Evolutionary conservation across 345 rosid species (phyloP), one percentile per base, ranked within the genome.

Genomic region (Syzygium oleosum): DNA sequence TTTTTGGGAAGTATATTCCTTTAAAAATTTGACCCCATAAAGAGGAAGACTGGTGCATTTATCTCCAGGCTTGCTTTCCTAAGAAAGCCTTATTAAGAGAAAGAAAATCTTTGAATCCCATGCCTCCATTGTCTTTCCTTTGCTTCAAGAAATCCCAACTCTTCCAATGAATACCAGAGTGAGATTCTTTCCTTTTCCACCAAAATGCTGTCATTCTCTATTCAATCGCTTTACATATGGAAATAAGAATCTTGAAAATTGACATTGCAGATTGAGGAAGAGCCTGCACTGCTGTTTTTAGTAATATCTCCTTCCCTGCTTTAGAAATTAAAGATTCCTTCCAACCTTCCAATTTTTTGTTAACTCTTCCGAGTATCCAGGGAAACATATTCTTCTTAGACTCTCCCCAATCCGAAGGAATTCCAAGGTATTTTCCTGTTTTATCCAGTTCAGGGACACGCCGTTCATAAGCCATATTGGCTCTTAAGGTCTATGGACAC

Each of bases 181-280:
- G 27, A 55, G 1, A 55, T 0, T 55, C 59, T 55, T 4, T 22
- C 0, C 59, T 55, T 55, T 55, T 55, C 59, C 59, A 21, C 59
- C 22, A 55, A 55, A 55, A 55, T 22, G 27, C 27, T 55, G 27
- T 11, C 59, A 22, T 55, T 1, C 27, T 0, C 0, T 55, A 25
- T 55, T 55, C 27, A 21, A 22, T 55, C 27, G 0, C 59, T 55
- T 55, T 55, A 9, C 59, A 9, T 55, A 55, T 55, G 59, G 2
- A 55, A 22, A 22, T 0, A 0, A 4, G 59, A 8, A 0, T 8
- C 25, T 55, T 55, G 2, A 55, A 55, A 0, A 55, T 3, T 22
- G 12, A 22, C 59, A 55, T 55, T 55, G 59, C 27, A 55, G 22
- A 9, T 22, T 55, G 27, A 8, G 59, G 27, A 55, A 55, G 59